Evolutionary conservation across 306 rosid species (phyloP), one percentile per base, ranked within the genome.

Genomic region (Chamaecrista fasciculata): DNA sequence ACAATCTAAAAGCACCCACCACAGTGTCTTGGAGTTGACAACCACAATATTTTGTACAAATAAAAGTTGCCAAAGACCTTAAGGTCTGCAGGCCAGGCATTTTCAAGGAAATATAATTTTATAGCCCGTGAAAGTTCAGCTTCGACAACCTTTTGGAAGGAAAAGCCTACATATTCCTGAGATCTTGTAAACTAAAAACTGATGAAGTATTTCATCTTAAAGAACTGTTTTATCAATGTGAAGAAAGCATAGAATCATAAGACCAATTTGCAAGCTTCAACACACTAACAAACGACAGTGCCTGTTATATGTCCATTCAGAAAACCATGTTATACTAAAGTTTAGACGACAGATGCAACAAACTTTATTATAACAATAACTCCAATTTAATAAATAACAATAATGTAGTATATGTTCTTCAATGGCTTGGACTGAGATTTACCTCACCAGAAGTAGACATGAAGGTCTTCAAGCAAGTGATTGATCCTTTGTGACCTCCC

Each of bases 371-470:
- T 6, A 21, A 67, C 4, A 6, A 29, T 62, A 70, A 66, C 64
- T 70, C 63, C 42, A 72, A 12, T 72, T 43, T 61, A 69, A 58
- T 66, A 42, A 52, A 25, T 23, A 29, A 52, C 51, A 64, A 55
- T 53, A 18, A 62, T 55, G 37, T 62, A 62, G 71, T 72, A 63
- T 16, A 67, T 75, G 68, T 70, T 80, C 67, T 48, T 70, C 66
- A 48, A 37, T 19, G 43, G 40, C n/a, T n/a, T 34, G 66, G 68
- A 53, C 67, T 58, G 61, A 69, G 62, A 74, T 69, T 65, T 89
- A 91, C 99, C 99, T 94, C 97, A n/a, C 99, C 92, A 65, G 96
- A 91, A 77, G 99, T 87, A 72, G 91, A 89, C 82, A 91, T 78
- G 80, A 94, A 94, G 44, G 92, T 84, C 99, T 86, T 91, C 86